A percentile compares a stretch with the other conserved stretches of the same genome.
These are phyloP conservation scores for Trichoderma breve DNA, from an alignment of 2,329 filamentous ascomycete species.

Conservation along the genomic window DNA sequence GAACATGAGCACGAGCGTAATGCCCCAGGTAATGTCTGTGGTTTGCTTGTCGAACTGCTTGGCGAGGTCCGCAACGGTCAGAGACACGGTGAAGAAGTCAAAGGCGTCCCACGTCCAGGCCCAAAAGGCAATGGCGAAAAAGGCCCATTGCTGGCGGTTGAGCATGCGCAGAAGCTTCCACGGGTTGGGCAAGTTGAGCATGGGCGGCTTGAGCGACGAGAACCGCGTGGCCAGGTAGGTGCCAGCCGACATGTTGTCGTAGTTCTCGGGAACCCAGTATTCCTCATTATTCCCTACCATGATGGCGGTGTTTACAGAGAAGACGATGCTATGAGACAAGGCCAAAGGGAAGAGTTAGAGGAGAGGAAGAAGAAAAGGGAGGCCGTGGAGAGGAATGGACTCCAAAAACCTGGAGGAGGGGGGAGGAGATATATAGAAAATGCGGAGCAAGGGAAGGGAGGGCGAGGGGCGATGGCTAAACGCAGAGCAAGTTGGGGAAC, in stretches of 20 bases:
- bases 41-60: constrained; percentile 52
- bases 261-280: constrained; percentile 39
- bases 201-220: constrained; percentile 55
- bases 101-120: constrained; percentile 64
- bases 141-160: constrained; percentile 51
- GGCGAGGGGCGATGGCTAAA: neutral
- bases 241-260: constrained; percentile 49
- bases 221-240: constrained; percentile 53
- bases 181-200: constrained; percentile 54
- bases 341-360: neutral
- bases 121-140: constrained; percentile 53
- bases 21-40: constrained; percentile 62
- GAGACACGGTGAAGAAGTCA: constrained; percentile 64
- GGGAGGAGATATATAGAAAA: constrained; percentile 6
- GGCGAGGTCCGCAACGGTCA: constrained; percentile 55
- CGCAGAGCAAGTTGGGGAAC: constrained; percentile 10
- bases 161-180: constrained; percentile 49
- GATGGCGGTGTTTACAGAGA: neutral
- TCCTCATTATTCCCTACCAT: constrained; percentile 26
- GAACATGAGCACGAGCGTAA: constrained; percentile 62
- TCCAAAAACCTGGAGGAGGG: neutral
- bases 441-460: neutral
- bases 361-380: neutral
- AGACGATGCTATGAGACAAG: neutral
- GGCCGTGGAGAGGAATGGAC: neutral